These are phyloP conservation scores for Calonectria naviculata DNA, from an alignment of 2,329 filamentous ascomycete species.

Conservation along the genomic window DNA sequence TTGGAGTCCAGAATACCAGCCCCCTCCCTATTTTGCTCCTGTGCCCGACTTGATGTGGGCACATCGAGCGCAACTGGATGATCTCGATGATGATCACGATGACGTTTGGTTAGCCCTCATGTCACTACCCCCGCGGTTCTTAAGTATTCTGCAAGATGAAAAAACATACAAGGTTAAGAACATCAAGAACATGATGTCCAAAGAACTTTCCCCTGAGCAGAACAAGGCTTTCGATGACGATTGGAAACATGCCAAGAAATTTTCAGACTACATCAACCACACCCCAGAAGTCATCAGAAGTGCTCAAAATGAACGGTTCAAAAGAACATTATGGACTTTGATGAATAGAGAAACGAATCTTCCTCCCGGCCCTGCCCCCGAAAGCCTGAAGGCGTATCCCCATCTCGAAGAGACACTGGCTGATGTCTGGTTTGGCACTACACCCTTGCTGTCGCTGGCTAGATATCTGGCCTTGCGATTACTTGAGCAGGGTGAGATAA, in stretches of 20 bases:
- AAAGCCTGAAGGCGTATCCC: background rate
- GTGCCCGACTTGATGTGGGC: background rate
- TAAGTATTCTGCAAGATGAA: background rate
- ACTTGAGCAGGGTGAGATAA: background rate
- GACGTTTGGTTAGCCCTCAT: background rate
- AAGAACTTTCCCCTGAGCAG: background rate
- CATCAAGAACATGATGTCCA: background rate
- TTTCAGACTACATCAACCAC: background rate
- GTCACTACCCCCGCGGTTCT: background rate
- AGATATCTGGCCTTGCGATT: background rate
- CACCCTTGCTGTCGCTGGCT: background rate
- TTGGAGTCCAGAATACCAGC: background rate
- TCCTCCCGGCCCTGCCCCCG: background rate
- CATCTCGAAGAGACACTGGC: background rate
- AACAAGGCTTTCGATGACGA: background rate
- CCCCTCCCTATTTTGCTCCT: background rate
- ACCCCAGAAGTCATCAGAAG: background rate
- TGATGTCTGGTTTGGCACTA: background rate
- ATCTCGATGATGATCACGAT: background rate
- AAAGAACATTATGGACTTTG: background rate
- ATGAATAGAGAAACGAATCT: background rate
- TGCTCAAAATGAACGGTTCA: background rate
- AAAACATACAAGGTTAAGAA: background rate
- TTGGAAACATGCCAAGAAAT: background rate
- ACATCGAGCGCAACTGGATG: background rate